These are phyloP conservation scores for Kluyveromyces dobzhanskii DNA, from an alignment of 805 yeast species.

Conservation along the genomic window DNA sequence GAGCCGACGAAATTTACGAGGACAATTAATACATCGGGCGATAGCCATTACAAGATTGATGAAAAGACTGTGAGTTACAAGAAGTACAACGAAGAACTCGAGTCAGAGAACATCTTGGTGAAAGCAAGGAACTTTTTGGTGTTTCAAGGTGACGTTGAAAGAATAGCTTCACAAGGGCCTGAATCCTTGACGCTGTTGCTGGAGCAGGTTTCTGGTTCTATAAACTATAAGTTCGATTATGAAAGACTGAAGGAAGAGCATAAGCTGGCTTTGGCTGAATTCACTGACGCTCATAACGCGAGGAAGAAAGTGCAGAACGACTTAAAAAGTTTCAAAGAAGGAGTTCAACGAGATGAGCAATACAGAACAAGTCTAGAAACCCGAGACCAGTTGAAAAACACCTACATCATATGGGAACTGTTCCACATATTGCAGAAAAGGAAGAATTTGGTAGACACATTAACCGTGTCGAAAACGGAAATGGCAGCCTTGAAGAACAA, in stretches of 20 bases:
- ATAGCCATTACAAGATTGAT: conserved; percentile 62
- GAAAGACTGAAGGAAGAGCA: conserved; percentile 53
- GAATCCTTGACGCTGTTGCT: conserved; percentile 61
- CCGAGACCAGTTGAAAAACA: conserved; percentile 38
- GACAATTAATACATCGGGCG: conserved; percentile 47
- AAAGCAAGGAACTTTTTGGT: conserved; percentile 89
- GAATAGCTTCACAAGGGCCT: conserved; percentile 81
- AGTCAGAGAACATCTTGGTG: conserved; percentile 71
- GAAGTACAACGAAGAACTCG: conserved; percentile 59
- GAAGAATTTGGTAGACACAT: conserved; percentile 16
- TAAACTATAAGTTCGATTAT: conserved; percentile 58
- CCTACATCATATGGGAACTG: conserved; percentile 53
- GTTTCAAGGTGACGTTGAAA: conserved; percentile 95
- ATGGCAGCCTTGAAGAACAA: conserved; percentile 28
- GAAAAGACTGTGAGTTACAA: conserved; percentile 49
- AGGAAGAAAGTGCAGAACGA: conserved; percentile 67
- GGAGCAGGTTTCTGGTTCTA: conserved; percentile 80
- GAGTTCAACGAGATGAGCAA: conserved; percentile 59
- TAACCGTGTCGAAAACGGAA: conserved; percentile 20
- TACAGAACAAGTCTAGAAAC: conserved; percentile 50
- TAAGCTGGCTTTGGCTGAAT: conserved; percentile 54
- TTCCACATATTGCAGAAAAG: conserved; percentile 46
- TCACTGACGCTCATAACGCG: conserved; percentile 57
- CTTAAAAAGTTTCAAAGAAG: conserved; percentile 68
- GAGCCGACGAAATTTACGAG: conserved; percentile 55